These are phyloP conservation scores for Balansia obtecta DNA, from an alignment of 2,329 filamentous ascomycete species.

Conservation along the genomic window DNA sequence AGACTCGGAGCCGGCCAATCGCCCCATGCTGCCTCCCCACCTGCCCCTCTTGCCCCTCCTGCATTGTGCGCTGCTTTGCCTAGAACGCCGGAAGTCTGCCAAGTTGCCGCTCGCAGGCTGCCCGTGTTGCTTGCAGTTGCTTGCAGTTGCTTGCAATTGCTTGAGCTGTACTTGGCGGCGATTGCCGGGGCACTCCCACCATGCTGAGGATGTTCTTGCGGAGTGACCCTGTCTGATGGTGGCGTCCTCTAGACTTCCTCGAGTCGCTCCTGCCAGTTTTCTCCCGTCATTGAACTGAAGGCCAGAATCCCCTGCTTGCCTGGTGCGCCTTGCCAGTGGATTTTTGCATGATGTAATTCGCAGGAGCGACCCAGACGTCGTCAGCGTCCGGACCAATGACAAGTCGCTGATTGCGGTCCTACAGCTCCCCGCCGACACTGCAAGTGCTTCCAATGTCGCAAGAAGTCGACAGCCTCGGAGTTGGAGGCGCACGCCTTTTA, in stretches of 20 bases:
- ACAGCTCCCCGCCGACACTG: background rate
- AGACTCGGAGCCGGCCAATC: slow-evolving; percentile 5
- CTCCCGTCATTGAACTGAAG: background rate
- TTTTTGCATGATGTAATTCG: slow-evolving; percentile 5
- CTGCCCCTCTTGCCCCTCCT: background rate
- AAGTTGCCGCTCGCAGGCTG: no score
- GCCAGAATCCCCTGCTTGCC: background rate
- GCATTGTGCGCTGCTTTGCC: background rate
- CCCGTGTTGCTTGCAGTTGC: background rate
- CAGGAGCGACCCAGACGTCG: background rate
- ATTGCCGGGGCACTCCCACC: background rate
- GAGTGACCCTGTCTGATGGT: background rate
- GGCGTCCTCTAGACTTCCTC: no score
- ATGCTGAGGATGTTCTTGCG: background rate
- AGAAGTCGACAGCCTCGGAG: background rate
- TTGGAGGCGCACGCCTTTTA: background rate
- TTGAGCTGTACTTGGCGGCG: background rate
- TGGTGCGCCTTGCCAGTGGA: background rate
- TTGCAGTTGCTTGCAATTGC: background rate
- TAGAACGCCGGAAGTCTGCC: background rate
- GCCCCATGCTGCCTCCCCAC: background rate
- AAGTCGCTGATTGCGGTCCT: slow-evolving; percentile 1
- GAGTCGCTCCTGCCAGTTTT: background rate
- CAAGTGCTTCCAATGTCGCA: background rate
- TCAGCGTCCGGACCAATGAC: slow-evolving; percentile 4